These are phyloP conservation scores for Sporothrix mexicana DNA, from an alignment of 2,329 filamentous ascomycete genomes.

Conservation along the genomic window DNA sequence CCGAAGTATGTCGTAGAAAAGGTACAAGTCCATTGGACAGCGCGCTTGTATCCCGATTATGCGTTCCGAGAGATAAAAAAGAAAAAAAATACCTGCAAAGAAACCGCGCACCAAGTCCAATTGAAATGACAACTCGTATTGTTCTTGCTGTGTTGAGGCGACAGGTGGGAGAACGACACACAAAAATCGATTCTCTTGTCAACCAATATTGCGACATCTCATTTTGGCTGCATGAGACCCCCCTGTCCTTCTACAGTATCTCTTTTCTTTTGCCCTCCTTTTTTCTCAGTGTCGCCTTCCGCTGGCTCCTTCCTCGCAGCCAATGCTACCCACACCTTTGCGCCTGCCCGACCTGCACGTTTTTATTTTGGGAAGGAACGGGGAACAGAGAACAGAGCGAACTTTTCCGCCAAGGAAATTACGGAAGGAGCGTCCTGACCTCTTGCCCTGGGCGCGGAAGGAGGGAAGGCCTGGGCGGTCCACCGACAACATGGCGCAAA, in stretches of 20 bases:
- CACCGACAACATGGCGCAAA: constrained; percentile 21
- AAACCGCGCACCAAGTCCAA: constrained; percentile 6
- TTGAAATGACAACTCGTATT: constrained; percentile 1
- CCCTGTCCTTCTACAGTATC: not conserved
- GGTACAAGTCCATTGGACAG: no score
- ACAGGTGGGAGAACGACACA: not conserved
- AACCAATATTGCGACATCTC: constrained; percentile 31
- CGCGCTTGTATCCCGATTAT: not conserved
- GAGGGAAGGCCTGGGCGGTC: not conserved
- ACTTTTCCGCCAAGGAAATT: not conserved
- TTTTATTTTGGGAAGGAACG: constrained; percentile 24
- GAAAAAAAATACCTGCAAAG: not conserved
- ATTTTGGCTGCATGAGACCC: constrained; percentile 27
- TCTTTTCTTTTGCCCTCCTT: constrained; percentile 1
- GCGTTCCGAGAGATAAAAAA: not conserved
- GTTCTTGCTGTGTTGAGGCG: not conserved
- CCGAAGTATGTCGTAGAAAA: no score
- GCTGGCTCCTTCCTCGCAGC: not conserved
- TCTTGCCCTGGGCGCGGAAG: not conserved
- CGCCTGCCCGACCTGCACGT: not conserved
- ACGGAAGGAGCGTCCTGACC: not conserved
- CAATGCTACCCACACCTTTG: constrained; percentile 24
- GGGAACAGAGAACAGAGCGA: not conserved
- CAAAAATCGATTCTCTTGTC: not conserved
- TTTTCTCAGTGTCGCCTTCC: not conserved